These are phyloP conservation scores for Candida neerlandica DNA, from an alignment of 1,139 yeast species.

Conservation along the genomic window DNA sequence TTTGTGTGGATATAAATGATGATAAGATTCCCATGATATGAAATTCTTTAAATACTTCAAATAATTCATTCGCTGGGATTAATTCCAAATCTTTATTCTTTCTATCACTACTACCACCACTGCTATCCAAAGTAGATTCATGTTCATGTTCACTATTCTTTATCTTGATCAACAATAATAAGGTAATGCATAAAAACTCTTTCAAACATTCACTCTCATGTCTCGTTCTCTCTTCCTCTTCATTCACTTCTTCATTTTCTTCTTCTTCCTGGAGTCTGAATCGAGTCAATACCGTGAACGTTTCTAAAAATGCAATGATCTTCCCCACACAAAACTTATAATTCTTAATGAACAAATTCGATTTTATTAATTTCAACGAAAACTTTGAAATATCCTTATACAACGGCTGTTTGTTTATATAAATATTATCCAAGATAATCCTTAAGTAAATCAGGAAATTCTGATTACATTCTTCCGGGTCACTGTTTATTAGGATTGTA, in stretches of 20 bases:
- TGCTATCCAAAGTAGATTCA: slow-evolving; percentile 15
- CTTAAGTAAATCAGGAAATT: slow-evolving; percentile 41
- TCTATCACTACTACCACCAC: slow-evolving; percentile 9
- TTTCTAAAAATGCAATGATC: slow-evolving; percentile 36
- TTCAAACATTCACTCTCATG: slow-evolving; percentile 31
- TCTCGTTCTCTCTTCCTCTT: slow-evolving; percentile 16
- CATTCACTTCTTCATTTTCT: slow-evolving; percentile 6
- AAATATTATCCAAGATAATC: slow-evolving; percentile 35
- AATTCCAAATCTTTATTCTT: slow-evolving; percentile 11
- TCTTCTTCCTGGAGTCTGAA: slow-evolving; percentile 11
- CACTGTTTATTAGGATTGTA: slow-evolving; percentile 38
- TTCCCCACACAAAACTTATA: slow-evolving; percentile 43
- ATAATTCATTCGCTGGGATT: slow-evolving; percentile 26
- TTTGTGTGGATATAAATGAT: slow-evolving; percentile 34
- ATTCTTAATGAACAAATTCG: slow-evolving; percentile 45
- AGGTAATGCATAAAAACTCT: slow-evolving; percentile 40
- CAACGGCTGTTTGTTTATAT: slow-evolving; percentile 15
- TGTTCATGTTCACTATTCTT: slow-evolving; percentile 28
- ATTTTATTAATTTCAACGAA: slow-evolving; percentile 39
- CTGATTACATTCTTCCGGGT: slow-evolving; percentile 43
- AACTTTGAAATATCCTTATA: slow-evolving; percentile 29
- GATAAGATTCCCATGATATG: slow-evolving; percentile 50
- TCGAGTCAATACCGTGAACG: slow-evolving; percentile 28
- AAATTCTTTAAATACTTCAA: slow-evolving; percentile 38
- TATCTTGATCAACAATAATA: slow-evolving; percentile 39